Evolutionary conservation across 2,329 filamentous ascomycete genomes (phyloP).

Genomic region (Pezicula rhizophila): DNA sequence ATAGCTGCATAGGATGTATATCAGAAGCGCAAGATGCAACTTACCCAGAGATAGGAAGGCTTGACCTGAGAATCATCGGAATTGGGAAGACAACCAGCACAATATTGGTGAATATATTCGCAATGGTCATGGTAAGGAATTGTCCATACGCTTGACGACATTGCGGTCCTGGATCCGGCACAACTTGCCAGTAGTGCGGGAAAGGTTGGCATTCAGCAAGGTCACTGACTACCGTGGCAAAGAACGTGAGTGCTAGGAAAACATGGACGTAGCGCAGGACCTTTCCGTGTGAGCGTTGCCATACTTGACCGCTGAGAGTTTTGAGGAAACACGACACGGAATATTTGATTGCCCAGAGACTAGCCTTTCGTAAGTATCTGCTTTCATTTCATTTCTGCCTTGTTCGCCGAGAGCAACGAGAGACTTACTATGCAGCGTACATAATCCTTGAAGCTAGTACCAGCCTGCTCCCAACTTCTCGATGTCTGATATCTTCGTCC

Average conservation of each 20-base stretch:
- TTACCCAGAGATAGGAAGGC: slow-evolving; percentile 56
- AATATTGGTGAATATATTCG: slow-evolving; percentile 83
- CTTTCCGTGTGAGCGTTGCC: slow-evolving; percentile 68
- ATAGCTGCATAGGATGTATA: neutral
- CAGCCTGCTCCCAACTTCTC: slow-evolving; percentile 69
- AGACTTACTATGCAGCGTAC: slow-evolving; percentile 78
- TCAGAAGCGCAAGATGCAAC: neutral
- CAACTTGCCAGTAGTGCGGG: slow-evolving; percentile 68
- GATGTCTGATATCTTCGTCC: slow-evolving; percentile 53
- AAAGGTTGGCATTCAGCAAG: slow-evolving; percentile 77
- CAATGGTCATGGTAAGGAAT: slow-evolving; percentile 76
- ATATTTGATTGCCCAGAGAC: slow-evolving; percentile 86
- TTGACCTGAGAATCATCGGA: slow-evolving; percentile 73
- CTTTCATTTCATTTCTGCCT: neutral
- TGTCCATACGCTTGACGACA: slow-evolving; percentile 83
- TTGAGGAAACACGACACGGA: slow-evolving; percentile 86
- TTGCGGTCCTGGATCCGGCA: slow-evolving; percentile 74
- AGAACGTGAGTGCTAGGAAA: slow-evolving; percentile 68
- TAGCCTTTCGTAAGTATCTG: slow-evolving; percentile 30
- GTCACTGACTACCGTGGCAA: slow-evolving; percentile 72
- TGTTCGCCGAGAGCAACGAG: neutral
- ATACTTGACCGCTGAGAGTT: slow-evolving; percentile 74
- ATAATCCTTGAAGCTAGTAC: slow-evolving; percentile 77
- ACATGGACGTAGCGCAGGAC: slow-evolving; percentile 66
- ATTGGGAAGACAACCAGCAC: slow-evolving; percentile 82